Evolutionary conservation across 2,329 filamentous ascomycete genomes (phyloP), one percentile per base, ranked within the genome.

Genomic region (Trichoderma sp.): DNA sequence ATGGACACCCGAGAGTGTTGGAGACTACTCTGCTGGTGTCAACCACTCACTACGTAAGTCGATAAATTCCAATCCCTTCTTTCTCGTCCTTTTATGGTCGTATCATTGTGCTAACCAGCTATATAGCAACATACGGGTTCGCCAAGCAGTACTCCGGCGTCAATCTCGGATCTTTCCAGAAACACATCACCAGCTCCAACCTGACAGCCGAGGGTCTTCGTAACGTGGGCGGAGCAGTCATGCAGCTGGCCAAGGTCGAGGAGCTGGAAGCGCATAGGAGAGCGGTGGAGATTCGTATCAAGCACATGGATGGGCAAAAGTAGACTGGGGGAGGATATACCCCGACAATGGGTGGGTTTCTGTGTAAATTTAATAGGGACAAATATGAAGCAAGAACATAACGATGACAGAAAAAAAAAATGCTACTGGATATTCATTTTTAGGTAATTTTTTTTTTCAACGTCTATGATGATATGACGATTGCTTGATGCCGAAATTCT

Each of bases 91-190:
- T 13, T 17, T 27, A 22, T 27, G 27, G n/a, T 29, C 15, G n/a
- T 27, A 1, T 10, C 32, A 32, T 25, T 56, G 32, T 45, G 53
- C 48, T 48, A 39, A 68, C 73, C 74, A 68, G 74, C 66, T 19
- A 25, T 17, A 3, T 73, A 97, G 93, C 95, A 63, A 99, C 95
- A 0, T 99, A 98, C 76, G 95, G 95, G 48, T 99, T 97, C 75
- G 95, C 95, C 58, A 97, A 97, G 82, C 95, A 99, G 80, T 99
- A 99, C 83, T 97, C 93, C 6, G 95, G 95, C 63, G 95, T 99
- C 76, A 99, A 97, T 79, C 87, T 99, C 6, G 93, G 88, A 35
- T 98, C 94, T 2, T 99, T 97, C 81, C 87, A 97, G 78, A 99
- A 99, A 83, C 93, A 98, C 84, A 97, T 99, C 76, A 99, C 95